Evolutionary conservation across 768 basidiomycete species (phyloP), one percentile per base, ranked within the genome.

Genomic region (Suillus clintonianus): DNA sequence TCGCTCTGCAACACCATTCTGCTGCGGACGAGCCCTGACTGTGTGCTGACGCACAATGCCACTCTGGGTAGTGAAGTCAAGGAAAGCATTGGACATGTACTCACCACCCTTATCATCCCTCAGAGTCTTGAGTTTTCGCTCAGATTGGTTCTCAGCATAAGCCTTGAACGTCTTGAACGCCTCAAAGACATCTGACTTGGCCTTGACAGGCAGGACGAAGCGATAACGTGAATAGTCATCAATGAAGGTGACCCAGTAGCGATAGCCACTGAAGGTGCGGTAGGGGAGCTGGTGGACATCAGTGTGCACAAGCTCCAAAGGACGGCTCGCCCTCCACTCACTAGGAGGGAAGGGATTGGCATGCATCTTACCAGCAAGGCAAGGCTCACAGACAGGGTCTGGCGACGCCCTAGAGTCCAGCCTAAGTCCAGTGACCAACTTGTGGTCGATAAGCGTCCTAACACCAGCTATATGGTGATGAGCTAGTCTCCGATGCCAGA

Each of bases 1-100:
- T 11, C 68, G 64, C 67, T 79, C 74, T 5, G 72, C 65, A 22
- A 66, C 68, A 19, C 77, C 74, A 62, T 79, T 77, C 43, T 71
- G 74, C 36, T 69, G 67, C 15, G 78, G 76, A 19, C 72, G 71
- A 48, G 30, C 36, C 3, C 45, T 8, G 45, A 61, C 60, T 41
- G 54, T 64, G 53, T 70, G 71, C 62, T 70, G 68, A 7, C 64
- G 45, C 43, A 60, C 60, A 22, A 73, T 73, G 39, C 72, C 67
- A 36, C 65, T 45, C 34, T 63, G 56, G 22, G 60, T 59, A 17
- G 51, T 62, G 59, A 64, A 70, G 9, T 39, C 56, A 5, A 57
- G 30, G 42, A 71, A 65, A 48, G 51, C 67, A 14, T 62, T 67
- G 42, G 60, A 62, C 62, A 70, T 67, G 42, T 68, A 73, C 62